Evolutionary conservation across 192 early-diverging fungal genomes (phyloP), one percentile per base, ranked within the genome.

Genomic region (Coemansia sp.): DNA sequence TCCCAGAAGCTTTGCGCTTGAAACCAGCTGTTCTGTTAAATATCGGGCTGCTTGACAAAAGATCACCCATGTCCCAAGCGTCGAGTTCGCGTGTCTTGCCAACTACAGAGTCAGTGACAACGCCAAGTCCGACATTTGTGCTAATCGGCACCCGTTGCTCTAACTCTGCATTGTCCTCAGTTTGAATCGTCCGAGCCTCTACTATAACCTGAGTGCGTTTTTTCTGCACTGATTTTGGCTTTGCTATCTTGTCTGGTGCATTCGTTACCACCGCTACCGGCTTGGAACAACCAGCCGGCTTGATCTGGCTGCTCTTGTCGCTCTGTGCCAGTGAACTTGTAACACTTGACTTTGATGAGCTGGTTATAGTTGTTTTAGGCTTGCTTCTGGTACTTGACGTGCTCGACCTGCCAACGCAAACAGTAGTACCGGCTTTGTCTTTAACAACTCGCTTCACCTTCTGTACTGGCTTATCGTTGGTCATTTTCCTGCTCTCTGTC

Each of bases 41-140:
- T 26, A 69, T 36, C 15, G 67, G 60, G 17, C 67, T 66, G 61
- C 60, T 60, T 11, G 57, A 56, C 34, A 70, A 8, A 5, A 79
- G 49, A 8, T 61, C 67, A 2, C n/a, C 60, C 71, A 74, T 73
- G 44, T 64, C 68, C 71, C 67, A 74, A 1, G 67, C 56, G 8
- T 26, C 25, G 5, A 20, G 25, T 14, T 44, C 17, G 26, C 28
- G 22, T 11, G 60, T 23, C 38, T 37, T 25, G 38, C 49, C 36
- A 57, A 28, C 38, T 6, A 46, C 19, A 21, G 47, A 48, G 19
- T 48, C 7, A 19, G 47, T 19, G n/a, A 19, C n/a, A n/a, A 48
- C 47, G 2, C 47, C 47, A 8, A 48, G 47, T 8, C 47, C 47
- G 12, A 17, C 19, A 48, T 17, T 48, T 20, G 47, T 19, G 47